Evolutionary conservation across 1,139 yeast species (phyloP).

Genomic region (Kodamaea fungicola): DNA sequence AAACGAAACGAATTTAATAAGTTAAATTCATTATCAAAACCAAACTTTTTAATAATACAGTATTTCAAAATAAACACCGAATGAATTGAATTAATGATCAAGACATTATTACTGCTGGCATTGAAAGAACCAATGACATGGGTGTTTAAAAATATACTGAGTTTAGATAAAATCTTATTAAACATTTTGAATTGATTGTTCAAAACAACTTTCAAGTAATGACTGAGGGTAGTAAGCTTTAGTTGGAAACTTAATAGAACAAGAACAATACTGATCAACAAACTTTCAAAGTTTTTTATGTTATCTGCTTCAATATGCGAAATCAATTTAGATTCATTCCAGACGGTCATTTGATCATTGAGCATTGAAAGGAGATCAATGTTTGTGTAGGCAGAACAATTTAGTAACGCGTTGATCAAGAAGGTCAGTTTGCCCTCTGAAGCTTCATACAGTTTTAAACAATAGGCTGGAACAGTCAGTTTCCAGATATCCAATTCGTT

Average conservation of each 20-base stretch:
- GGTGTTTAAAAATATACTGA: slow-evolving; percentile 11
- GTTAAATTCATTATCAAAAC: slow-evolving; percentile 7
- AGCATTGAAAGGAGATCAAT: slow-evolving; percentile 15
- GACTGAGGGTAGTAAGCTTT: slow-evolving; percentile 12
- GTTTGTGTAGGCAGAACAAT: slow-evolving; percentile 22
- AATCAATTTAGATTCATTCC: slow-evolving; percentile 18
- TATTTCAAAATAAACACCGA: slow-evolving; percentile 31
- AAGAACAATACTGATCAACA: slow-evolving; percentile 29
- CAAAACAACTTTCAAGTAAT: slow-evolving; percentile 14
- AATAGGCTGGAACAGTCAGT: slow-evolving; percentile 33
- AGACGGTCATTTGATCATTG: slow-evolving; percentile 24
- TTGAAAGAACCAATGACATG: slow-evolving; percentile 3
- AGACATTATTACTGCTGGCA: slow-evolving; percentile 12
- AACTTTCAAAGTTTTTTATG: slow-evolving; percentile 19
- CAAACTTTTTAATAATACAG: slow-evolving; percentile 20
- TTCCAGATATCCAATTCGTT: slow-evolving; percentile 42
- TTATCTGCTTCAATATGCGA: slow-evolving; percentile 15
- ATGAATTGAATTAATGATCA: slow-evolving; percentile 27
- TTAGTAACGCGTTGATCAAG: slow-evolving; percentile 29
- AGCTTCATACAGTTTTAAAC: slow-evolving; percentile 17
- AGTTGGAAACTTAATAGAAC: slow-evolving; percentile 23
- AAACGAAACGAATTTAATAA: not conserved
- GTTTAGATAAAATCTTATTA: slow-evolving; percentile 23
- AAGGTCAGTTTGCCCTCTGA: slow-evolving; percentile 16
- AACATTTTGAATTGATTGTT: slow-evolving; percentile 34